Evolutionary conservation across 2,329 filamentous ascomycete species (phyloP).

Genomic region (Ilyonectria destructans): DNA sequence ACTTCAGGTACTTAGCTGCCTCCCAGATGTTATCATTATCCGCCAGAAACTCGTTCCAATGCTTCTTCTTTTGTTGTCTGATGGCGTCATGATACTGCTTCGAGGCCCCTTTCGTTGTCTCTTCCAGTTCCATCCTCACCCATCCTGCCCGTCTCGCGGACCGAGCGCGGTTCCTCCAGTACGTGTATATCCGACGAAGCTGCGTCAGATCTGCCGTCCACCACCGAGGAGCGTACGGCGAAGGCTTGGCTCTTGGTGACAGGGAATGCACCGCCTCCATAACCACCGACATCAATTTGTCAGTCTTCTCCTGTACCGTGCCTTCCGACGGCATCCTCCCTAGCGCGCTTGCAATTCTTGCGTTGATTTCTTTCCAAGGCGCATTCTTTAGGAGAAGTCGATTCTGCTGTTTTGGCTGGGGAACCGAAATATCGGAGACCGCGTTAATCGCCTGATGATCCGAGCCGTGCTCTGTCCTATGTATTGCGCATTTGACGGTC

Average conservation of each 20-base stretch:
- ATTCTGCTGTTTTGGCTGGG: not conserved
- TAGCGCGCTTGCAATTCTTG: slow-evolving; percentile 19
- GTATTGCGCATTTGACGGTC: slow-evolving; percentile 19
- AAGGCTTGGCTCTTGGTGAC: too few relatives aligned
- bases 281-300: not conserved
- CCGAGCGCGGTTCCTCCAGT: slow-evolving; percentile 49
- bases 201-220: slow-evolving; percentile 50
- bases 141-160: slow-evolving; percentile 34
- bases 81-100: slow-evolving; percentile 50
- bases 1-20: slow-evolving; percentile 49
- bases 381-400: slow-evolving; percentile 24
- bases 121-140: slow-evolving; percentile 35
- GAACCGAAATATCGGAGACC: not conserved
- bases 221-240: slow-evolving; percentile 46
- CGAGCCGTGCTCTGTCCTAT: not conserved
- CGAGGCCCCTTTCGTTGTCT: slow-evolving; percentile 39
- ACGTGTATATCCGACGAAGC: slow-evolving; percentile 48
- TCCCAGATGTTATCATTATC: slow-evolving; percentile 51
- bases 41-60: slow-evolving; percentile 49
- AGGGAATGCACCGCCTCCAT: too few relatives aligned
- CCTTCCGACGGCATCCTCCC: slow-evolving; percentile 18
- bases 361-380: slow-evolving; percentile 33
- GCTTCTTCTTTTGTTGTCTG: slow-evolving; percentile 38
- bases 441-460: slow-evolving; percentile 43
- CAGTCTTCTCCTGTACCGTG: slow-evolving; percentile 26